phyloP scores from a whole-genome alignment of 1,284 basidiomycete genomes.

The Leccinum ponderosum region DNA sequence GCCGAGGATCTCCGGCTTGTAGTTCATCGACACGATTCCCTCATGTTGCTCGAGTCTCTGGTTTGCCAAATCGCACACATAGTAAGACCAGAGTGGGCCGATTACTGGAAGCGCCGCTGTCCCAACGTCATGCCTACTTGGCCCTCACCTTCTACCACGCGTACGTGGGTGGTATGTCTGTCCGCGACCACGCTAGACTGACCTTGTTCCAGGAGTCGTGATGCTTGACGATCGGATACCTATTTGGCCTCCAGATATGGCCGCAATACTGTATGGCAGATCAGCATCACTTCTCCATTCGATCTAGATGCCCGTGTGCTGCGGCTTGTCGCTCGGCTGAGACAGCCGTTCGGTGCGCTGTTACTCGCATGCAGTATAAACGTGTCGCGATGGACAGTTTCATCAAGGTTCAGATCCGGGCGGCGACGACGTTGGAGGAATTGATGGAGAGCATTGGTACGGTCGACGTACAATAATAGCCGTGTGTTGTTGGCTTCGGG shows the following conservation, averaged over 20 bases:
- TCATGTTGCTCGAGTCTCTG: slow-evolving; percentile 63
- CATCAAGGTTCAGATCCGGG: no score
- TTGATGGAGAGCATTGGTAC: no score
- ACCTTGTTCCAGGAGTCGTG: slow-evolving; percentile 38
- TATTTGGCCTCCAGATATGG: slow-evolving; percentile 68
- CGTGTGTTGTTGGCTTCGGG: no score
- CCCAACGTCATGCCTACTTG: slow-evolving; percentile 59
- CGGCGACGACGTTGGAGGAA: no score
- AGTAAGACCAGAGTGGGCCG: slow-evolving; percentile 79
- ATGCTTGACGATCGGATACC: slow-evolving; percentile 65
- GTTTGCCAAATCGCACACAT: slow-evolving; percentile 67
- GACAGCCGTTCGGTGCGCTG: no score
- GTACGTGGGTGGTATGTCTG: slow-evolving; percentile 37
- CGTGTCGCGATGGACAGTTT: no score
- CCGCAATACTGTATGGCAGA: slow-evolving; percentile 60
- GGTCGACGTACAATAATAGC: no score
- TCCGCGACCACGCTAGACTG: background rate
- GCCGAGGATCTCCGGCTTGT: slow-evolving; percentile 69
- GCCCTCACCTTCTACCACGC: slow-evolving; percentile 47
- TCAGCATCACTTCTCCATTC: slow-evolving; percentile 39
- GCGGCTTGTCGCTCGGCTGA: no score
- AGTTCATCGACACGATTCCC: slow-evolving; percentile 50
- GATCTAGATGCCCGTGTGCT: no score
- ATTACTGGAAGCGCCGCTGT: slow-evolving; percentile 83
- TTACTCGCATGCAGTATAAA: no score